Base-by-base conservation (phyloP, 345 rosid genomes). In the Eucalyptus erythrocorys region DNA sequence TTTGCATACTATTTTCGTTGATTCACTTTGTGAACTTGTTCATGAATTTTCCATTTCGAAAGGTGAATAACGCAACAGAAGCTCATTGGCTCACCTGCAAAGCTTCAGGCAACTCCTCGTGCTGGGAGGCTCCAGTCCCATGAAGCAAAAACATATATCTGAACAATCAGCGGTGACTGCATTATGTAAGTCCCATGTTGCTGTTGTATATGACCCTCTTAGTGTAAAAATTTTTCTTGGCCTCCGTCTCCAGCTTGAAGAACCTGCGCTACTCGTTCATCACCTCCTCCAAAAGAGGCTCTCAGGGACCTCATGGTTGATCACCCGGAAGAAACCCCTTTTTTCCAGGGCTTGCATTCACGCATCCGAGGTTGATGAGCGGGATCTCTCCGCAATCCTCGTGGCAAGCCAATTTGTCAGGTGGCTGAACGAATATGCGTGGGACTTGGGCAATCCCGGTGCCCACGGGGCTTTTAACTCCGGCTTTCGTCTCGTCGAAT, bases 261-360 rank as follows among this genome's bases (percentile, higher is more conserved):
- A 92, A 92, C 42, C 86, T 32, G 26, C 86, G 47, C 5, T 34
- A 53, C 51, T 90, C 92, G 24, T 87, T 51, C 47, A 76, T 48
- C 88, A 88, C 90, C 82, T 85, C 91, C 61, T 87, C 89, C 88
- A 87, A 50, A 87, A 50, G 45, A 88, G 91, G n/a, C 55, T 88
- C 42, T 27, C 22, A 1, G 89, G 90, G 84, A 91, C 87, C 32
- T 90, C 93, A 80, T 91, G 92, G n/a, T 91, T 92, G 42, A 50
- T 50, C 87, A 50, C 45, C 68, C 91, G 92, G 79, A 91, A 91
- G 90, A 92, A 90, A 10, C 93, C 92, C 88, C 88, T 89, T 1
- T 37, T 87, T 85, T 89, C 88, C 2, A 89, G 51, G 51, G 19
- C 51, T 7, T 49, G 51, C 51, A 49, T 49, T 49, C 7, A 16